Percentiles rank a stretch among this genome's conserved stretches.
These are phyloP conservation scores for Wickerhamiella dianesei DNA, from an alignment of 805 yeast species.

Conservation along the genomic window DNA sequence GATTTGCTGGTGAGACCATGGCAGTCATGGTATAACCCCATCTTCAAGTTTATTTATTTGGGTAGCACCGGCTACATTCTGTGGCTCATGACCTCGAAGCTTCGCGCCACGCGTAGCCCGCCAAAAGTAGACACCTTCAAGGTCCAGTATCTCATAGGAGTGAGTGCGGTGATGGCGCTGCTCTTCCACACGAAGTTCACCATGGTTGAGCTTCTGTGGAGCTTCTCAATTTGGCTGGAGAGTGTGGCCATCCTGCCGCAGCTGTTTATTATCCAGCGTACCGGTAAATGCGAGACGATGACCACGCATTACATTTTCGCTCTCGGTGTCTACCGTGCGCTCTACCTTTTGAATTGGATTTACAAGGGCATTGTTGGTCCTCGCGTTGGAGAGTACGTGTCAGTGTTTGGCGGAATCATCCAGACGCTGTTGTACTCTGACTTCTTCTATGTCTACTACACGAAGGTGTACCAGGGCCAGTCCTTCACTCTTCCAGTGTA, in stretches of 20 bases:
- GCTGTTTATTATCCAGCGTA: slow-evolving; percentile 72
- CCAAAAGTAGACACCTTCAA: slow-evolving; percentile 57
- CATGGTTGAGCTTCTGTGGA: slow-evolving; percentile 51
- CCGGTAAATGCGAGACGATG: slow-evolving; percentile 76
- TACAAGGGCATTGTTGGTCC: slow-evolving; percentile 50
- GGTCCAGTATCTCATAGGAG: slow-evolving; percentile 53
- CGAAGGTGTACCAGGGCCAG: slow-evolving; percentile 60
- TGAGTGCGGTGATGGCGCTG: slow-evolving; percentile 42
- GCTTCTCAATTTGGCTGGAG: slow-evolving; percentile 87
- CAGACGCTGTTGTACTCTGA: slow-evolving; percentile 88
- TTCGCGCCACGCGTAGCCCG: slow-evolving; percentile 43
- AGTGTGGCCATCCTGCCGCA: slow-evolving; percentile 88
- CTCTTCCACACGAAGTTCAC: slow-evolving; percentile 56
- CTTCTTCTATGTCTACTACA: slow-evolving; percentile 86
- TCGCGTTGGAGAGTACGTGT: slow-evolving; percentile 47
- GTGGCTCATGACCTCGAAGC: slow-evolving; percentile 51
- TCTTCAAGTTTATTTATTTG: slow-evolving; percentile 74
- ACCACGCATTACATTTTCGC: slow-evolving; percentile 92
- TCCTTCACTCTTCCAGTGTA: slow-evolving; percentile 54
- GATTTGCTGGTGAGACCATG: slow-evolving; percentile 36
- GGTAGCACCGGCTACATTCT: slow-evolving; percentile 62
- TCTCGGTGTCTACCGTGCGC: slow-evolving; percentile 74
- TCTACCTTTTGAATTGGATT: slow-evolving; percentile 91
- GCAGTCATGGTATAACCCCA: slow-evolving; percentile 51
- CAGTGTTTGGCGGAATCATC: slow-evolving; percentile 65